These are phyloP conservation scores for Podaxis rugospora DNA, from an alignment of 768 basidiomycete species.

Conservation along the genomic window DNA sequence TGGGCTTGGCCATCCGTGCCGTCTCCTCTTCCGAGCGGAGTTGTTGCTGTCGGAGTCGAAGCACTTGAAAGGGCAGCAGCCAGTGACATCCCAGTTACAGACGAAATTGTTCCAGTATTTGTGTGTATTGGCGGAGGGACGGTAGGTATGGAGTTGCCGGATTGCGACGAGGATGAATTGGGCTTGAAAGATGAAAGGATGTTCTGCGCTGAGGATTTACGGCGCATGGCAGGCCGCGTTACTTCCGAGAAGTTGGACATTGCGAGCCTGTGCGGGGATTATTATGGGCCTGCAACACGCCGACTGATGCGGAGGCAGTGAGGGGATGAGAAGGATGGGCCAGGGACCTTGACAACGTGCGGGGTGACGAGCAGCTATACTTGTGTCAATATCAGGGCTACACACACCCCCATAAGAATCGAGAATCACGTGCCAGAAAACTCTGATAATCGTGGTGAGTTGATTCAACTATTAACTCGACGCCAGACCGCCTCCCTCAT, in stretches of 20 bases:
- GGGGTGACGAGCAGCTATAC: constrained; percentile 9
- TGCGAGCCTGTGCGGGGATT: neutral
- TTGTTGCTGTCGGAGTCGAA: constrained; percentile 37
- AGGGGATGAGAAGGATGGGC: neutral
- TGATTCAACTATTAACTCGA: constrained; percentile 8
- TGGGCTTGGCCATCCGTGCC: constrained; percentile 56
- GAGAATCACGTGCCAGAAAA: constrained; percentile 4
- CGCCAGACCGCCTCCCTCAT: constrained; percentile 4
- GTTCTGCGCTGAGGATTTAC: constrained; percentile 85
- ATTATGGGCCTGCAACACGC: neutral
- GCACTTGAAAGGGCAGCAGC: constrained; percentile 28
- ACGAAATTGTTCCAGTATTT: constrained; percentile 26
- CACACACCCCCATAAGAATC: constrained; percentile 1
- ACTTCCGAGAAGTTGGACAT: constrained; percentile 38
- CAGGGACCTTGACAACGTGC: constrained; percentile 9
- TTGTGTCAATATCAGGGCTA: constrained; percentile 6
- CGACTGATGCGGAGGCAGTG: neutral
- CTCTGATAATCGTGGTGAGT: constrained; percentile 10
- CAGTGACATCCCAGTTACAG: constrained; percentile 24
- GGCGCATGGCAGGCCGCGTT: constrained; percentile 63
- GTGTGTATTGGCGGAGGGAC: constrained; percentile 25
- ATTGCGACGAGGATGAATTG: constrained; percentile 21
- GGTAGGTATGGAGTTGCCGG: constrained; percentile 29
- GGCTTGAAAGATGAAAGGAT: constrained; percentile 73
- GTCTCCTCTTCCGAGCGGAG: constrained; percentile 49